phyloP scores from a whole-genome alignment of 805 yeast species.

The Tetrapisispora fleetii region DNA sequence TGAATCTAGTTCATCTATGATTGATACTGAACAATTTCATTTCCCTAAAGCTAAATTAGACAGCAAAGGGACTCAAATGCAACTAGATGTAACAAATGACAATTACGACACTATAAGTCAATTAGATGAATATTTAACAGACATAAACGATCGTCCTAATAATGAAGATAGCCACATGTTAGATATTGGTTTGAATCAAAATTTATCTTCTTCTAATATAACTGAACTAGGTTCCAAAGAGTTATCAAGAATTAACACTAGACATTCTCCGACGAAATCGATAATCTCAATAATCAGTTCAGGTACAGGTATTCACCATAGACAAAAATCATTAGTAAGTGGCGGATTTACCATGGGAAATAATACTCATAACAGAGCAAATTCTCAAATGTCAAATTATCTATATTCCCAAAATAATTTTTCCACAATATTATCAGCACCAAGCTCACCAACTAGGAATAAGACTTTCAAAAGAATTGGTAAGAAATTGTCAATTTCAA shows the following conservation, averaged over 20 bases:
- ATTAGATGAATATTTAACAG: slow-evolving; percentile 20
- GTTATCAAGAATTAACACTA: slow-evolving; percentile 9
- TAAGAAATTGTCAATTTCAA: slow-evolving; percentile 25
- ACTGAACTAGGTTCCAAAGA: slow-evolving; percentile 10
- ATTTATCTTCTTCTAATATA: slow-evolving; percentile 10
- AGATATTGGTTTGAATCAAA: slow-evolving; percentile 20
- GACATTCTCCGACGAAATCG: slow-evolving; percentile 30
- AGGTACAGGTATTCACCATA: slow-evolving; percentile 6
- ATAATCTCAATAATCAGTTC: slow-evolving; percentile 22
- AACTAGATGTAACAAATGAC: background rate
- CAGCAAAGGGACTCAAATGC: background rate
- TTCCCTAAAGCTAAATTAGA: slow-evolving; percentile 17
- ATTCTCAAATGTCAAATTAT: slow-evolving; percentile 15
- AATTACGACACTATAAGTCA: slow-evolving; percentile 20
- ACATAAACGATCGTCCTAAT: slow-evolving; percentile 5
- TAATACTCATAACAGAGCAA: slow-evolving; percentile 13
- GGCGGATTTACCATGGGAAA: background rate
- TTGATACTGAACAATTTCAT: slow-evolving; percentile 5
- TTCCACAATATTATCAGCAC: slow-evolving; percentile 9
- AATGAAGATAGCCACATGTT: slow-evolving; percentile 12
- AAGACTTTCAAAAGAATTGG: slow-evolving; percentile 21
- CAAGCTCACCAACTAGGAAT: slow-evolving; percentile 24
- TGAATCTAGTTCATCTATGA: background rate
- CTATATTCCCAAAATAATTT: background rate
- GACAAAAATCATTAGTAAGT: slow-evolving; percentile 11